Evolutionary conservation across 805 yeast species (phyloP), one percentile per base, ranked within the genome.

Genomic region (Candida silvicultrix): DNA sequence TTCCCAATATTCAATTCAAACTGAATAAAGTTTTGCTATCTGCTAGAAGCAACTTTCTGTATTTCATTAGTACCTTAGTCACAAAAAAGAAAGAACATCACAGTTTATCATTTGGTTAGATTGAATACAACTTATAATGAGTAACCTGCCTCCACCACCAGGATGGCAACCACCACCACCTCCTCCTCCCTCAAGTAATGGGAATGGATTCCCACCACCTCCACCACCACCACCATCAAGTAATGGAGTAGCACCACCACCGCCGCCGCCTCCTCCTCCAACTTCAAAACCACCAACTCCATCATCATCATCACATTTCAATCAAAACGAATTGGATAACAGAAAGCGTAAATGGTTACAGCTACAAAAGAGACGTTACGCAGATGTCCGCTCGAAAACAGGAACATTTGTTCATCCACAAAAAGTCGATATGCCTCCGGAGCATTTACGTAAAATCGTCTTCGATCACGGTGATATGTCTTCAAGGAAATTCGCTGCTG

Each of bases 351-450:
- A 74, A 53, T 86, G 94, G 95, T 67, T 74, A 10, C 77, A 72
- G 45, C 40, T 76, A 2, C 95, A 85, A 54, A 85, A 83, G 57
- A 63, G 60, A 38, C 66, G 85, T 48, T 83, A 73, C 59, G 65
- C 71, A 18, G 70, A 67, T 21, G 37, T 54, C 42, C 51, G 57
- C 31, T 50, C 56, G 11, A 59, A 57, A 45, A 52, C 46, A 31
- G 70, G 77, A 32, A 73, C 83, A 14, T 67, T 69, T 39, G 79
- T 80, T 11, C 80, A 75, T 42, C 73, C 85, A 0, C 74, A 74
- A 11, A 86, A 86, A 58, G 74, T 81, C 1, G 89, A 87, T 52
- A 84, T 90, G 89, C 97, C 97, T 0, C 95, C 96, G 0, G 96
- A 90, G 57, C 97, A 90, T 66, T 67, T 92, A 21, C 73, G 99